These are phyloP conservation scores for Erysimum cheiranthoides DNA, from an alignment of 345 rosid species.

Conservation along the genomic window DNA sequence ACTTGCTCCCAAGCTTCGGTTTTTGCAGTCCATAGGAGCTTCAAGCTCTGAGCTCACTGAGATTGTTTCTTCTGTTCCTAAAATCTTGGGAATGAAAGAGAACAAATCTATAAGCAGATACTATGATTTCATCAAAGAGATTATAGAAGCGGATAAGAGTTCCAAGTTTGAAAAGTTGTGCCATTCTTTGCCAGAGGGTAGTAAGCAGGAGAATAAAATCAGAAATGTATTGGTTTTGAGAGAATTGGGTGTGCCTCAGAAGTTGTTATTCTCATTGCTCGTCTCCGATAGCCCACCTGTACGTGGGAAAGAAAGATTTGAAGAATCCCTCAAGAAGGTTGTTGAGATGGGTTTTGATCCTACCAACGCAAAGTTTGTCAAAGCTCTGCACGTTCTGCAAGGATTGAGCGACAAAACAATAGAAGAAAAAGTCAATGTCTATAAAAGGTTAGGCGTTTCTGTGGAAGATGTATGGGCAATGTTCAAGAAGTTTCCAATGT, in stretches of 20 bases:
- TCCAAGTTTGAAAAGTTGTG: neutral
- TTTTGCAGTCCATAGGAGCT: too few species aligned
- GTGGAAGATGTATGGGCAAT: conserved; percentile 31
- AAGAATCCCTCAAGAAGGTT: conserved; percentile 14
- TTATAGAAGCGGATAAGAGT: neutral
- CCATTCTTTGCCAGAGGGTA: neutral
- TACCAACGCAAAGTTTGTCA: neutral
- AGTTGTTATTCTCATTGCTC: conserved; percentile 7
- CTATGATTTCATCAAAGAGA: too few species aligned
- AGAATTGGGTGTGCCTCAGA: conserved; percentile 36
- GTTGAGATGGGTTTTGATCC: conserved; percentile 39
- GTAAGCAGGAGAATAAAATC: neutral
- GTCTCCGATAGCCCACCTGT: neutral
- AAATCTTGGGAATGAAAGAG: too few species aligned
- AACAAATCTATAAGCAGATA: too few species aligned
- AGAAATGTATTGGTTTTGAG: conserved; percentile 29
- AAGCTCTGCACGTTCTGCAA: conserved; percentile 17
- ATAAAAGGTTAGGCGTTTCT: conserved; percentile 40
- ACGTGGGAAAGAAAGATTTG: conserved; percentile 16
- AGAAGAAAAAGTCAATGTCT: neutral
- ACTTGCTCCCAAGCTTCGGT: too few species aligned
- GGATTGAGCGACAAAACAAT: neutral
- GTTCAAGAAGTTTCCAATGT: conserved; percentile 33
- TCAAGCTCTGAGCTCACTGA: neutral
- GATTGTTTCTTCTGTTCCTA: too few species aligned